Conservation (phyloP, 306 rosid species). For the Gastrolobium bilobum region DNA sequence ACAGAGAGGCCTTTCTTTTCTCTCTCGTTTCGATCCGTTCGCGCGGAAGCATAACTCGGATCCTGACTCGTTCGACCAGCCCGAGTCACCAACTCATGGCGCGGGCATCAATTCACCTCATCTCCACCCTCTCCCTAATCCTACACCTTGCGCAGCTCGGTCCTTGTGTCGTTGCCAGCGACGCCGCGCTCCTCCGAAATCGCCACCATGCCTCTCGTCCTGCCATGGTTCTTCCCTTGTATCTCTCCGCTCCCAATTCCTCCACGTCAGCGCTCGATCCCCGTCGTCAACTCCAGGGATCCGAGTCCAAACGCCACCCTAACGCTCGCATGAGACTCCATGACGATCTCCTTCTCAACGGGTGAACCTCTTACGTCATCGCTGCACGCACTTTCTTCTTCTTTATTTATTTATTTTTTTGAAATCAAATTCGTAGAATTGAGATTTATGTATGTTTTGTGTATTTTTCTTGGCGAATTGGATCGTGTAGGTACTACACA, state of each 20-base stretch:
- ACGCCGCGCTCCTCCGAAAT: constrained; percentile 47
- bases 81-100: constrained; percentile 63
- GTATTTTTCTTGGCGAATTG: constrained; percentile 23
- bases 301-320: constrained; percentile 61
- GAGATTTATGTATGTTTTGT: neutral
- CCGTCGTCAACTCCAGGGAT: constrained; percentile 78
- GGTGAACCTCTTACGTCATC: constrained; percentile 54
- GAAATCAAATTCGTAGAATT: neutral
- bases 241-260: constrained; percentile 64
- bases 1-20: constrained; percentile 17
- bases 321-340: constrained; percentile 94
- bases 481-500: constrained; percentile 74
- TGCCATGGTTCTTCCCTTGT: constrained; percentile 81
- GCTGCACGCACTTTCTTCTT: neutral
- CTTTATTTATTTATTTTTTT: neutral
- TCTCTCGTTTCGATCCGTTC: constrained; percentile 43
- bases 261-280: constrained; percentile 52
- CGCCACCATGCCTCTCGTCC: constrained; percentile 56
- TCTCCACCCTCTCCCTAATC: constrained; percentile 38
- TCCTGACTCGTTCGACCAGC: constrained; percentile 33
- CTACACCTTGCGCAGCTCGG: constrained; percentile 11
- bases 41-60: constrained; percentile 40
- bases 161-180: constrained; percentile 44
- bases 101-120: constrained; percentile 49
- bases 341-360: constrained; percentile 93